Conservation (phyloP, 2,329 filamentous ascomycete genomes). For the Lizonia empirigonia region DNA sequence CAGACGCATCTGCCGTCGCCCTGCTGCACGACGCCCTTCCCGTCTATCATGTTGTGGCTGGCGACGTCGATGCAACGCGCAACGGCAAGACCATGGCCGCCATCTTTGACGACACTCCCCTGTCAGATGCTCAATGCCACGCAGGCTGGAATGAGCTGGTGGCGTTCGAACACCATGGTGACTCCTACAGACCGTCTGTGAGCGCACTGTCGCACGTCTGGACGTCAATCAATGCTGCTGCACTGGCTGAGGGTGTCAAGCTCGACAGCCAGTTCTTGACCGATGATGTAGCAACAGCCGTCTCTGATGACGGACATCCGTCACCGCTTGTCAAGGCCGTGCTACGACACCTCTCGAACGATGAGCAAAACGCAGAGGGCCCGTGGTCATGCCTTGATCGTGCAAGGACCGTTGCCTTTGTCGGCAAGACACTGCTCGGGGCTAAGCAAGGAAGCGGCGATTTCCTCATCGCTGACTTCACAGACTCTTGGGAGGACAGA, state of each 20-base stretch:
- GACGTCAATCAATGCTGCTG: constrained; percentile 51
- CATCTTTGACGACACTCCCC: constrained; percentile 58
- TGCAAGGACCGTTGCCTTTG: constrained; percentile 39
- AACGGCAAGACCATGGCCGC: constrained; percentile 43
- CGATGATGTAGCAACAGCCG: constrained; percentile 38
- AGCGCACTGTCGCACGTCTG: constrained; percentile 56
- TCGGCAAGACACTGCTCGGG: constrained; percentile 40
- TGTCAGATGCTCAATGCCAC: constrained; percentile 59
- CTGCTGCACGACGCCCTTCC: constrained; percentile 49
- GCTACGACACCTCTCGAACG: constrained; percentile 41
- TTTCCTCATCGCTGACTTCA: constrained; percentile 43
- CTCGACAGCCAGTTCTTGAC: constrained; percentile 48
- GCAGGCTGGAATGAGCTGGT: constrained; percentile 57
- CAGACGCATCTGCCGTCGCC: constrained; percentile 42
- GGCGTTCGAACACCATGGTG: constrained; percentile 56
- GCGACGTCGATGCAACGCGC: constrained; percentile 35
- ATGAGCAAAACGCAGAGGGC: constrained; percentile 32
- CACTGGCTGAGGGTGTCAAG: constrained; percentile 50
- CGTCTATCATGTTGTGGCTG: constrained; percentile 44
- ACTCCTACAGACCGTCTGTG: constrained; percentile 57
- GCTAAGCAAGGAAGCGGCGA: constrained; percentile 29
- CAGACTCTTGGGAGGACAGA: constrained; percentile 46
- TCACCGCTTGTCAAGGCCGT: constrained; percentile 45
- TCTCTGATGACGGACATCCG: constrained; percentile 49
- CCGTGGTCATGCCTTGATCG: constrained; percentile 46